Base-by-base conservation (phyloP, 805 yeast species). In the Cyberlindnera mycetangii region DNA sequence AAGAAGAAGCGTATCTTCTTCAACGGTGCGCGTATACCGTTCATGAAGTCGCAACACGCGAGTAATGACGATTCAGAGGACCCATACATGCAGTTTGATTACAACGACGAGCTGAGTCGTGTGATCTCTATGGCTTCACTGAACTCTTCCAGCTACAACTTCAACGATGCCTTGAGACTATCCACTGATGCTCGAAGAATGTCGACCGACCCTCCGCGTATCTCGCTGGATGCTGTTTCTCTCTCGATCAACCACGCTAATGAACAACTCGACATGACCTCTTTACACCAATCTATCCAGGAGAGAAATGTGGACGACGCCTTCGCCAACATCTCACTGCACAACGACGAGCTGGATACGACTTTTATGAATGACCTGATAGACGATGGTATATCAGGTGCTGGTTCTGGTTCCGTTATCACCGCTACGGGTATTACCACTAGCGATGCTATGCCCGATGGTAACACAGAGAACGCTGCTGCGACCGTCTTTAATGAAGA, bases 121-220 rank as follows among this genome's bases (percentile, higher is more conserved):
- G 61, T 56, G 11, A 48, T 56, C 11, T 56, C 61, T 2, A 31
- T 56, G 47, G 60, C 60, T 2, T 51, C 56, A 8, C 41, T 42
- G 47, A 55, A 50, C 16, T 52, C 59, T 0, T 55, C 60, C 3
- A 34, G 44, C 9, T 58, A 56, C 40, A 55, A 58, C 41, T 56
- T 56, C 44, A 51, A 47, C 18, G n/a, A 14, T 21, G 12, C 28
- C 24, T 15, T n/a, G 11, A 14, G 42, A 3, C 25, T 10, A 19
- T 27, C 37, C 33, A 21, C 33, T n/a, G 44, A 19, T 15, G 25
- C 10, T 25, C 12, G n/a, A 25, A 25, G 28, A 10, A 5, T 10
- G 7, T 25, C 28, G 10, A 25, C 12, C 7, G 25, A 22, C 10
- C 10, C 25, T 22, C 25, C 25, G 10, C 7, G 25, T 7, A 7